These are phyloP conservation scores for Rhizophora mangle DNA, from an alignment of 345 rosid species.

Conservation along the genomic window DNA sequence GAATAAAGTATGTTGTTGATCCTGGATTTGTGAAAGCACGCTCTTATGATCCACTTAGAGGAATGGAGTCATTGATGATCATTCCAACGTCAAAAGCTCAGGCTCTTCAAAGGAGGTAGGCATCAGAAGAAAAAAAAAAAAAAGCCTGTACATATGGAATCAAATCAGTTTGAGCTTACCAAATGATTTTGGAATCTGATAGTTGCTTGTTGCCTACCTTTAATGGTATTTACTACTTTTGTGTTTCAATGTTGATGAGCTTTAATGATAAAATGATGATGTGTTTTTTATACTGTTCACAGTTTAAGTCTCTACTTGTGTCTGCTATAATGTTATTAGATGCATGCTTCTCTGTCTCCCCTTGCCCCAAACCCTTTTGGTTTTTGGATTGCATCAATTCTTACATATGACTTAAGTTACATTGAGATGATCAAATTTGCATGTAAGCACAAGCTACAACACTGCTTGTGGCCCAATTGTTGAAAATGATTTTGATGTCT, in stretches of 20 bases:
- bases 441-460: neutral
- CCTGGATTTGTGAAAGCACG: slow-evolving; percentile 92
- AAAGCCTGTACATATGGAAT: neutral
- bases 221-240: neutral
- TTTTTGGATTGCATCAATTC: neutral
- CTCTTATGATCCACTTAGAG: slow-evolving; percentile 71
- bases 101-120: slow-evolving; percentile 85
- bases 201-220: neutral
- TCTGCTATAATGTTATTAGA: neutral
- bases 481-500: slow-evolving; percentile 14
- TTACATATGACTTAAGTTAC: neutral
- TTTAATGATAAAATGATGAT: neutral
- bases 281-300: neutral
- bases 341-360: neutral
- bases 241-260: neutral
- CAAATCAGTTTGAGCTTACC: slow-evolving; percentile 2
- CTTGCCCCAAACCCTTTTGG: too few relatives aligned
- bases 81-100: slow-evolving; percentile 89
- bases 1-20: slow-evolving; percentile 88
- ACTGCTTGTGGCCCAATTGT: slow-evolving; percentile 3
- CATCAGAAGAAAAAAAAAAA: neutral
- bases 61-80: slow-evolving; percentile 74
- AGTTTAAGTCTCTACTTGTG: neutral
- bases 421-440: slow-evolving; percentile 2
- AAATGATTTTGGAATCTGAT: slow-evolving; percentile 7